Base-by-base conservation (phyloP, 2,329 filamentous ascomycete genomes). In the Penicillium frequentans region DNA sequence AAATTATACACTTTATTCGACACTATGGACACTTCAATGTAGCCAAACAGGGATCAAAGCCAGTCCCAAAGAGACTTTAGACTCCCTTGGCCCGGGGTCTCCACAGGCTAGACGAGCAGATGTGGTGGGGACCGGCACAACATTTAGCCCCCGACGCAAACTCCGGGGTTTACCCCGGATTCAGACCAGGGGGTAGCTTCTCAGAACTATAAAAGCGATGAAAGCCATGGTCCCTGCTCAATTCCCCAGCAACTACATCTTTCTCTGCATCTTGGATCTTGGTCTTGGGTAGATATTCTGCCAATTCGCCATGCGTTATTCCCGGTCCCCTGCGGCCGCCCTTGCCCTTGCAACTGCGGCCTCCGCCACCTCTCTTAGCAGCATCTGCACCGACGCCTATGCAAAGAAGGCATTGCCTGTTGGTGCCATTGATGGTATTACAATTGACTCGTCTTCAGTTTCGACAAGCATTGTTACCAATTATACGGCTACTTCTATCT, bases 141-240 rank as follows among this genome's bases (percentile, higher is more conserved):
- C 24, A 50, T 42, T 50, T 50, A 50, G 27, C 48, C 48, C 48
- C 31, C 29, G 14, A 11, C 33, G 33, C 48, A 42, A 39, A 50
- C 21, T 42, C 48, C 48, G 48, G 48, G 48, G 48, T 50, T 19
- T 39, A 50, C 48, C 48, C 48, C 48, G 33, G 48, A 50, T 50
- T 50, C 39, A 49, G 8, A n/a, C 19, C 33, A 42, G 27, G 19
- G 45, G 47, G 9, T 37, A 24, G 29, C 33, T 26, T 27, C 21
- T 5, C 19, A 24, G 13, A 21, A 31, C 19, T 50, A 50, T 50
- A 50, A 50, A 37, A 14, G 26, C 11, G 2, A 19, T 26, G 4
- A 8, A 27, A 50, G 33, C 19, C 48, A 26, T 19, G 19, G 3
- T 29, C 24, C 10, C 26, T 21, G 33, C 23, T 50, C 23, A 39